These are phyloP conservation scores for Rhodotorula sp. DNA, from an alignment of 1,284 basidiomycete species.

Conservation along the genomic window DNA sequence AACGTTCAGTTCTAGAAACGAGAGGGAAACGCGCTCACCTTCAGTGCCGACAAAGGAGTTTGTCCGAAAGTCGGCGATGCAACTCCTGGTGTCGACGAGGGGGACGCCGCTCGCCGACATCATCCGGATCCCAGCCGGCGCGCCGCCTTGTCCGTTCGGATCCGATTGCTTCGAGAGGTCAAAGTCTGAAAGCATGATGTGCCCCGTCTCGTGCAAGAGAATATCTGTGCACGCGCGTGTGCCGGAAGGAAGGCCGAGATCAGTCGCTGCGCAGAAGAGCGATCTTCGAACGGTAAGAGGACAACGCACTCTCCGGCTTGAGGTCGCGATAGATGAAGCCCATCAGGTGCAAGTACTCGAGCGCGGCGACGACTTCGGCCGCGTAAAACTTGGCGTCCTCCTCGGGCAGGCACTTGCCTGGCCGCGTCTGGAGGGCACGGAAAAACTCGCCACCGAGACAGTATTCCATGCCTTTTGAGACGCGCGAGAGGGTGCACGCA, in stretches of 20 bases:
- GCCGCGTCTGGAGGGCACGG: constrained; percentile 88
- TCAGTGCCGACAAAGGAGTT: constrained; percentile 95
- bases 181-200: constrained; percentile 99
- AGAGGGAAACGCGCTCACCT: constrained; percentile 56
- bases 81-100: constrained; percentile 92
- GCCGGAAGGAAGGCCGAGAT: not conserved
- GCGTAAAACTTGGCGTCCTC: constrained; percentile 97
- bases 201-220: constrained; percentile 94
- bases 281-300: not conserved
- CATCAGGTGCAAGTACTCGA: constrained; percentile 98
- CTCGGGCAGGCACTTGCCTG: constrained; percentile 92
- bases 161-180: constrained; percentile 95
- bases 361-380: constrained; percentile 94
- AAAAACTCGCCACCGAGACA: constrained; percentile 99
- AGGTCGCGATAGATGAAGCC: constrained; percentile 99
- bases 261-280: too few species aligned
- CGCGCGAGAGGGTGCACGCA: not conserved
- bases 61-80: constrained; percentile 95
- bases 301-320: constrained; percentile 91
- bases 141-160: constrained; percentile 58
- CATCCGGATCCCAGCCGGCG: constrained; percentile 86
- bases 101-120: constrained; percentile 86
- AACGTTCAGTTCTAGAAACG: not conserved
- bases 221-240: constrained; percentile 69
- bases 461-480: constrained; percentile 75